Base-by-base conservation (phyloP, 148 eudicot species). In the Vaccinium myrtillus region DNA sequence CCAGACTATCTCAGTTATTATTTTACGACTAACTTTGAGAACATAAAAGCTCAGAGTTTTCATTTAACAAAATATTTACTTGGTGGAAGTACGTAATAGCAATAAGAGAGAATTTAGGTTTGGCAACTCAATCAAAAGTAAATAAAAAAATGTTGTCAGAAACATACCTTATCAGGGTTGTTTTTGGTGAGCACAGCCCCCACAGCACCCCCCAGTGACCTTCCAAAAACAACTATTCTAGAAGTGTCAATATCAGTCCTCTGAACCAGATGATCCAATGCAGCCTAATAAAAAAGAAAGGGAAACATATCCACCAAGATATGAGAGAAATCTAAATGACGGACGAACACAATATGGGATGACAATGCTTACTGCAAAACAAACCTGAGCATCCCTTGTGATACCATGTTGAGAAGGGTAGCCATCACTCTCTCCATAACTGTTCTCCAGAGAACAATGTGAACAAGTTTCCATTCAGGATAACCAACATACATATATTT, bases 161-260 rank as follows among this genome's bases (percentile, higher is more conserved):
- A 21, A 10, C 16, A 58, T 82, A 96, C 99, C 99, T 93, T 96
- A 59, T 96, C 98, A 46, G 98, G 95, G 81, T 96, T 96, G 87
- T 94, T 94, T 87, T 92, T 92, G 53, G 93, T 82, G 80, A 96
- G 96, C 43, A 89, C 92, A 70, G 98, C 80, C 80, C 98, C 98
- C 87, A 96, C 99, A 54, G 99, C 99, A 81, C 99, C 99, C 78
- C 99, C 99, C 65, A 96, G 93, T 84, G 99, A 96, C 88, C 99
- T 94, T 86, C 99, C 99, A 87, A 96, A 96, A 84, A 96, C 98
- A 85, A 96, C 80, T 87, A 96, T 90, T 83, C 94, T 92, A 83
- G 97, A 93, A 49, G 97, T 92, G 89, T 96, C 99, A 58, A 96
- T 93, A 82, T 96, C 99, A 84, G 90, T 89, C 91, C 99, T 96